These are phyloP conservation scores for Heliamphora exappendiculata DNA, from an alignment of 148 eudicot species.

Conservation along the genomic window DNA sequence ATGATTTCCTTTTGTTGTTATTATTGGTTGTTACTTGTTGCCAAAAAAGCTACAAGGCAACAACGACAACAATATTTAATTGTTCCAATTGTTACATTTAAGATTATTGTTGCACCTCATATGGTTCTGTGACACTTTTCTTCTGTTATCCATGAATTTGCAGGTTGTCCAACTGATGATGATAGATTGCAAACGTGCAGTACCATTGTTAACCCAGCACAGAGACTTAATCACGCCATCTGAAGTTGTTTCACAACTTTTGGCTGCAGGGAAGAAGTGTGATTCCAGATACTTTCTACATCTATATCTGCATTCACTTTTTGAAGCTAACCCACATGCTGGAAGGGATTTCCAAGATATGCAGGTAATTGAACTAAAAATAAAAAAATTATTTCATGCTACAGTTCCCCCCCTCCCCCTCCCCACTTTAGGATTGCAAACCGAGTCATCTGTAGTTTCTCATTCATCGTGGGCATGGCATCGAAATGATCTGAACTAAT, in stretches of 20 bases:
- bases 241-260: conserved; percentile 82
- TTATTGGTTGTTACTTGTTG: background rate
- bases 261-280: conserved; percentile 55
- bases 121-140: background rate
- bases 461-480: background rate
- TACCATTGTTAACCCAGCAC: conserved; percentile 63
- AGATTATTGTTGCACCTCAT: background rate
- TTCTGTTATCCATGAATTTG: conserved; percentile 9
- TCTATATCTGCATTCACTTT: conserved; percentile 68
- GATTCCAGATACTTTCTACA: conserved; percentile 64
- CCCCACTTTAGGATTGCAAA: no score
- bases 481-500: background rate
- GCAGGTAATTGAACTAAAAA: conserved; percentile 51
- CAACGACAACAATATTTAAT: background rate
- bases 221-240: conserved; percentile 66
- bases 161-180: conserved; percentile 92
- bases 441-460: background rate
- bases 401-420: no score
- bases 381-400: background rate
- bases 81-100: background rate
- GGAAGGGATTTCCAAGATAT: conserved; percentile 94
- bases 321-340: conserved; percentile 78
- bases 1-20: background rate
- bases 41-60: background rate
- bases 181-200: conserved; percentile 74